Conservation (phyloP, 495 filamentous ascomycete genomes). For the Stereocaulon alpinum region DNA sequence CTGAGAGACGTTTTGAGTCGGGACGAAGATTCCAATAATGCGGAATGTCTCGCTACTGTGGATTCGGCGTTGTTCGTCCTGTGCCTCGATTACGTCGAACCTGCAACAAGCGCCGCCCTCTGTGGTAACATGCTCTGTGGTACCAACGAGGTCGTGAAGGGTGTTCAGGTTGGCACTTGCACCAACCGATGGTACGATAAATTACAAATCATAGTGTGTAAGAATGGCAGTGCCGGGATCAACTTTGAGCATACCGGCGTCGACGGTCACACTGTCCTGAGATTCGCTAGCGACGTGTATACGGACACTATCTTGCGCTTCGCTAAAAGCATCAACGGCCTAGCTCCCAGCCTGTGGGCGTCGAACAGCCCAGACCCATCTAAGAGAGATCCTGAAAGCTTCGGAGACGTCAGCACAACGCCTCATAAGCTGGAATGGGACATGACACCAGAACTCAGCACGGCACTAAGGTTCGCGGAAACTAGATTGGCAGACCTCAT, state of each 20-base stretch:
- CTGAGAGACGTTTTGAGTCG: slow-evolving; percentile 80
- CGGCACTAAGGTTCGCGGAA: slow-evolving; percentile 89
- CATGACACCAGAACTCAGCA: slow-evolving; percentile 84
- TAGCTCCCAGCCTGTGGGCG: slow-evolving; percentile 85
- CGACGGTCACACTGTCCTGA: slow-evolving; percentile 91
- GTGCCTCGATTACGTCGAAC: slow-evolving; percentile 87
- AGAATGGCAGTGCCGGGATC: slow-evolving; percentile 95
- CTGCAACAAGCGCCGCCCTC: slow-evolving; percentile 62
- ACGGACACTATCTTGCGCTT: slow-evolving; percentile 97
- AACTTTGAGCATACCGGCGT: slow-evolving; percentile 99
- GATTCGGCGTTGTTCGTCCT: slow-evolving; percentile 89
- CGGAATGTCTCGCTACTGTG: slow-evolving; percentile 86
- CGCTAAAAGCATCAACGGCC: slow-evolving; percentile 89
- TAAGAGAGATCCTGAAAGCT: slow-evolving; percentile 86
- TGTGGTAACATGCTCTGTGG: slow-evolving; percentile 98
- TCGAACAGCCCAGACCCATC: slow-evolving; percentile 84
- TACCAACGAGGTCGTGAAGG: slow-evolving; percentile 79
- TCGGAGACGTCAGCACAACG: slow-evolving; percentile 88
- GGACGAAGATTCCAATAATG: slow-evolving; percentile 83
- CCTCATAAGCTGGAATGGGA: slow-evolving; percentile 98
- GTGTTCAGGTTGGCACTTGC: slow-evolving; percentile 93
- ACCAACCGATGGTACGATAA: slow-evolving; percentile 99
- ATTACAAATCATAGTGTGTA: slow-evolving; percentile 97
- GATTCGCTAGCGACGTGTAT: slow-evolving; percentile 92
- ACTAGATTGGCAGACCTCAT: slow-evolving; percentile 90